Evolutionary conservation across 129 eudicot species (phyloP).

Genomic region (Solidago caesia): DNA sequence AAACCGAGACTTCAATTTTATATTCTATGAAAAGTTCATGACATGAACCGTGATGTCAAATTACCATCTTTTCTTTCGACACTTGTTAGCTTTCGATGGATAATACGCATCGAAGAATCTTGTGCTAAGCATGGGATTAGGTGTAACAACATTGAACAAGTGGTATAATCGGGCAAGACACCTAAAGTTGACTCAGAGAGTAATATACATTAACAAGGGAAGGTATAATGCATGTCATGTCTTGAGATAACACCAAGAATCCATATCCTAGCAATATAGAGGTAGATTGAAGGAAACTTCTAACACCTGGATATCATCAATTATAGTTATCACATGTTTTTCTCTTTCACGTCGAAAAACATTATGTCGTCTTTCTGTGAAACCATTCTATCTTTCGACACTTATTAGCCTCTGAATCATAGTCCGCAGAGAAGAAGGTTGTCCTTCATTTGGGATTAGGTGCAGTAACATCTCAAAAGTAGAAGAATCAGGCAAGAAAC

Average conservation of each 20-base stretch:
- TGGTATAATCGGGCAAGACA: neutral
- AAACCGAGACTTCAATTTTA: neutral
- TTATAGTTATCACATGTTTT: too few species aligned
- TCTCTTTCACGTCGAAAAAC: too few species aligned
- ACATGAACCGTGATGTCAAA: neutral
- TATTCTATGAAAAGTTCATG: neutral
- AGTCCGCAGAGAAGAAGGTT: conserved; percentile 6
- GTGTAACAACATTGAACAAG: neutral
- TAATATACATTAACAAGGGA: too few species aligned
- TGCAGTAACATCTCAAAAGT: conserved; percentile 23
- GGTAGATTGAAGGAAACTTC: too few species aligned
- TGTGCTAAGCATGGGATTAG: neutral
- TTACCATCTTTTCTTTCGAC: neutral
- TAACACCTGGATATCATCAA: too few species aligned
- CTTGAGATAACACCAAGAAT: too few species aligned
- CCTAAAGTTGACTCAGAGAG: too few species aligned
- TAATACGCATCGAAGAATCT: neutral
- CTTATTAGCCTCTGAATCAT: too few species aligned
- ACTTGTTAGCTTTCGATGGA: neutral
- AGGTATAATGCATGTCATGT: too few species aligned
- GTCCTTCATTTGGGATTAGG: neutral
- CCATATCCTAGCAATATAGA: too few species aligned
- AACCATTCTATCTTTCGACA: too few species aligned
- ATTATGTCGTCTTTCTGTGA: too few species aligned
- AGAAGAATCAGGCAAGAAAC: conserved; percentile 28